A percentile compares a stretch with the other conserved stretches of the same genome.
These are phyloP conservation scores for Nasturtium officinale DNA, from an alignment of 345 rosid genomes.

Conservation along the genomic window DNA sequence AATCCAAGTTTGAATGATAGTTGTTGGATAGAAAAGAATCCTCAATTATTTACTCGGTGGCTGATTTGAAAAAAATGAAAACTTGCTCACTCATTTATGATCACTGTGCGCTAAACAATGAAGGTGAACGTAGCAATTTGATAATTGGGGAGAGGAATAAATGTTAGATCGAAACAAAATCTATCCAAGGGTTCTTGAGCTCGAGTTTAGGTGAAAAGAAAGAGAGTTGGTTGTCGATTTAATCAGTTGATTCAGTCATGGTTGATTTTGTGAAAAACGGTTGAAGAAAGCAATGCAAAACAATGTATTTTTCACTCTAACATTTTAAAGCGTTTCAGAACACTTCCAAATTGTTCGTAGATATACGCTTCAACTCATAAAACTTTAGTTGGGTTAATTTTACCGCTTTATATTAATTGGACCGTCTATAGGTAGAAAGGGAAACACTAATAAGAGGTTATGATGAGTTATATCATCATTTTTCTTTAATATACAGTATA, in stretches of 20 bases:
- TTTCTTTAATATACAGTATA: not conserved
- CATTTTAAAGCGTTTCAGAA: not conserved
- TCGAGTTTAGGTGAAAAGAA: not conserved
- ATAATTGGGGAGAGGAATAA: not conserved
- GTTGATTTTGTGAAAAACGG: not conserved
- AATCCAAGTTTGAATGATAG: not conserved
- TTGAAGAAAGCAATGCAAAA: not conserved
- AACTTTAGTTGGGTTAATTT: not conserved
- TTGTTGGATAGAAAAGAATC: not conserved
- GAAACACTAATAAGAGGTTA: constrained; percentile 28
- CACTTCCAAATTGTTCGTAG: not conserved
- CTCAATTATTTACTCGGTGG: not conserved
- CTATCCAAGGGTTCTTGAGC: not conserved
- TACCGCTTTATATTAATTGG: constrained; percentile 13
- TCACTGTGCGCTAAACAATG: not conserved
- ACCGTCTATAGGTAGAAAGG: not conserved
- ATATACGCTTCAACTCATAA: not conserved
- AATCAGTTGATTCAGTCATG: not conserved
- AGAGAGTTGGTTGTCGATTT: not conserved
- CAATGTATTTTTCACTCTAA: not conserved
- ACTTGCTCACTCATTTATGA: not conserved
- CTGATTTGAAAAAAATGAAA: not conserved
- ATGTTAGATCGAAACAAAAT: not conserved
- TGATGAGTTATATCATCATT: constrained; percentile 34
- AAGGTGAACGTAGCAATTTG: not conserved